These are phyloP conservation scores for Russula olivacea DNA, from an alignment of 768 basidiomycete genomes.

Conservation along the genomic window DNA sequence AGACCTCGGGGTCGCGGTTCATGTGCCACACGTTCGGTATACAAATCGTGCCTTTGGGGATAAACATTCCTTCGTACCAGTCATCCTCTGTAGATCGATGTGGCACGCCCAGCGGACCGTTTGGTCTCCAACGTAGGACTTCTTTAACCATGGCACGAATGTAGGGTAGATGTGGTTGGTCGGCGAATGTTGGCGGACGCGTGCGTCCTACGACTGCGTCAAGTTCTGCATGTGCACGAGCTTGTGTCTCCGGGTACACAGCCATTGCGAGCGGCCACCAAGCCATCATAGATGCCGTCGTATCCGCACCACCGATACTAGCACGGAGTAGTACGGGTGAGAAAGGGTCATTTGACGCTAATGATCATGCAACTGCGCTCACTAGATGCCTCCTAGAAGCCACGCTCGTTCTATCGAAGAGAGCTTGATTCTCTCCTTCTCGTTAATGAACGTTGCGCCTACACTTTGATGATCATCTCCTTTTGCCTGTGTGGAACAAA, in stretches of 20 bases:
- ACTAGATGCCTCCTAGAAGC: background rate
- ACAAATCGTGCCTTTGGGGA: too few relatives aligned
- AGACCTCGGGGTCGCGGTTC: too few relatives aligned
- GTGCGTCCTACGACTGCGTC: background rate
- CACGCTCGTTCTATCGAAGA: background rate
- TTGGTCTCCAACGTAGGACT: too few relatives aligned
- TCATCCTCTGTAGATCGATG: too few relatives aligned
- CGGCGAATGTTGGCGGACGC: conserved; percentile 1
- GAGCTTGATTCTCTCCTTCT: background rate
- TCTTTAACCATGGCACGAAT: too few relatives aligned
- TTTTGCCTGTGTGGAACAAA: background rate
- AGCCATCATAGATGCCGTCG: background rate
- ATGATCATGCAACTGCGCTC: background rate
- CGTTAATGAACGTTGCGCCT: background rate
- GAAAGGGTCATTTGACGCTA: background rate
- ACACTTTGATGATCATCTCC: conserved; percentile 1
- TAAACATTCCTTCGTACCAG: too few relatives aligned
- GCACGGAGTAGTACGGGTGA: background rate
- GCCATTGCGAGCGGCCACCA: conserved; percentile 11
- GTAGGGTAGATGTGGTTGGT: background rate
- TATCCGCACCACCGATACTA: background rate
- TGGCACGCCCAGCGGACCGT: too few relatives aligned
- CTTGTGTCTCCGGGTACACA: conserved; percentile 7
- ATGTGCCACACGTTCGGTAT: too few relatives aligned
- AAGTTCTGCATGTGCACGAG: conserved; percentile 10